Evolutionary conservation across 352 stramenopile genomes (phyloP), one percentile per base, ranked within the genome.

Genomic region (Globisporangium radiosum): DNA sequence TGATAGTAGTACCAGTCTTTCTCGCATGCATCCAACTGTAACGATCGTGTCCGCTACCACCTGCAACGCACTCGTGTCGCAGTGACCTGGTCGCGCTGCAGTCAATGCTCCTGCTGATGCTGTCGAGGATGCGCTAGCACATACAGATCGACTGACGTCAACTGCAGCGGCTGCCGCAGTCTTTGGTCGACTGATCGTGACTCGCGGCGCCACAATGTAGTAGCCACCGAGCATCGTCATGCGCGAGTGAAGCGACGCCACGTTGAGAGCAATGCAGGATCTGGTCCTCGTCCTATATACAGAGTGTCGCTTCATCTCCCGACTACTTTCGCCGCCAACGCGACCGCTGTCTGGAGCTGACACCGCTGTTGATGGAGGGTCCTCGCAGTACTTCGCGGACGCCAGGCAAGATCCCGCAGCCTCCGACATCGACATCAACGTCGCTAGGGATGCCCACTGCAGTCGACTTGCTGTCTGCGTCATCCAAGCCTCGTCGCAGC

Each of bases 171-270:
- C 37, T 36, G 64, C 57, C 42, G 67, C 64, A 7, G 70, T 65
- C 47, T 63, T 64, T 33, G 67, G 70, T 44, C 70, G 54, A 4
- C 63, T 47, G 50, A 75, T 72, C 33, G 70, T 45, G 51, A 76
- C 45, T 56, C 56, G 58, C 52, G 68, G 68, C 19, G 17, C 17
- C 17, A 19, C 17, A 19, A 19, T 19, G 17, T 19, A 19, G 17
- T 19, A 19, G 25, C 25, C 25, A 25, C 25, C 25, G 25, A 25
- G 25, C 25, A 25, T 25, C 25, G 25, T 1, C 25, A 25, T 25
- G 25, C 25, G 25, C 42, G 8, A 47, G 42, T 13, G 39, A 47
- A 47, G 42, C 15, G 42, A 13, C 1, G 42, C 42, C 15, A 14
- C 42, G 13, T 10, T 48, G 44, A 7, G 44, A 48, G 14, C 25